A percentile compares a stretch with the other conserved stretches of the same genome.
phyloP scores from a whole-genome alignment of 306 rosid genomes.

The Fragaria ananassa region DNA sequence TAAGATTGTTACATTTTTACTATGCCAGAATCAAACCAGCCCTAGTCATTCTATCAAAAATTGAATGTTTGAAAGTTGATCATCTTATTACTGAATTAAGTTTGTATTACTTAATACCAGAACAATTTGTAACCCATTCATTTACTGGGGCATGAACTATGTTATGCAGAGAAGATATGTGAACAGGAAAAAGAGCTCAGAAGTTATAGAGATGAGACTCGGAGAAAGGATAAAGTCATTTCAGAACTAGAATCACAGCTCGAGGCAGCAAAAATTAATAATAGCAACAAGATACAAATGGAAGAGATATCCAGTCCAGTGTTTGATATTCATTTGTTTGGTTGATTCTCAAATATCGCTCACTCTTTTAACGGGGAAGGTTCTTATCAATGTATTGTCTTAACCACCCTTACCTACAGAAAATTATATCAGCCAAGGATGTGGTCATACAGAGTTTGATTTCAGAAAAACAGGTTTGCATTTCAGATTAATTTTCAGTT shows the following conservation, averaged over 20 bases:
- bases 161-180: slow-evolving; percentile 49
- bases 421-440: slow-evolving; percentile 48
- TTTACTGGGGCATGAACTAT: slow-evolving; percentile 18
- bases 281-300: slow-evolving; percentile 43
- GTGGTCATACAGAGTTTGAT: slow-evolving; percentile 50
- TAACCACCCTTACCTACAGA: slow-evolving; percentile 64
- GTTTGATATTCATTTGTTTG: slow-evolving; percentile 8
- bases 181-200: slow-evolving; percentile 50
- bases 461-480: slow-evolving; percentile 60
- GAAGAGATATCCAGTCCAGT: slow-evolving; percentile 61
- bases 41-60: neutral
- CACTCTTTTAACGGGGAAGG: slow-evolving; percentile 10
- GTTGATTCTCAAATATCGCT: slow-evolving; percentile 14
- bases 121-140: neutral
- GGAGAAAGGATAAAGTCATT: slow-evolving; percentile 56
- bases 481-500: slow-evolving; percentile 9
- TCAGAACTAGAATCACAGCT: slow-evolving; percentile 64
- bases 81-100: neutral
- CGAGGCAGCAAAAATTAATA: slow-evolving; percentile 43
- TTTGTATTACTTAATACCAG: neutral
- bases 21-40: neutral
- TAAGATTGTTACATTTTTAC: neutral
- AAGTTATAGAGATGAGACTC: slow-evolving; percentile 45
- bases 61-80: slow-evolving; percentile 3
- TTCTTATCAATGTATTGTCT: slow-evolving; percentile 30